Conservation (phyloP, 352 stramenopile species). For the Thraustochytrium aureum region DNA sequence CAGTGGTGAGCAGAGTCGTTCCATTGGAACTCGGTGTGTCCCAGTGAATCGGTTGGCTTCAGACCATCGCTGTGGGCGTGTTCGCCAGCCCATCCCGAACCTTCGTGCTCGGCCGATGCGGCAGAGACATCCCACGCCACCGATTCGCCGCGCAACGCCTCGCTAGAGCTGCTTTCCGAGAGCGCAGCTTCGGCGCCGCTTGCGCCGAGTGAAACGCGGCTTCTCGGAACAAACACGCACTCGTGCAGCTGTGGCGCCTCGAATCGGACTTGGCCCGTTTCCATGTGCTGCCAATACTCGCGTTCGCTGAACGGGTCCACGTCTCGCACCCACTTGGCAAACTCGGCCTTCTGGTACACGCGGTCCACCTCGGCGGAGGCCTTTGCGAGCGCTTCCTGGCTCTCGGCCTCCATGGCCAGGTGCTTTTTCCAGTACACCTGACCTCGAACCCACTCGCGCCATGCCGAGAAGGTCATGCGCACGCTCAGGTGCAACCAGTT, state of each 20-base stretch:
- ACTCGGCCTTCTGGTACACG: slow-evolving; percentile 23
- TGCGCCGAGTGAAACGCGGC: background rate
- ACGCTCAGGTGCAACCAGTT: slow-evolving; percentile 47
- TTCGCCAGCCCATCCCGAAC: too few relatives aligned
- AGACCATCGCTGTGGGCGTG: too few relatives aligned
- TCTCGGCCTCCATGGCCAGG: slow-evolving; percentile 37
- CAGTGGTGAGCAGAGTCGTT: too few relatives aligned
- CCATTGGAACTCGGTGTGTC: too few relatives aligned
- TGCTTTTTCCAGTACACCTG: slow-evolving; percentile 33
- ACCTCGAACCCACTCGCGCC: background rate
- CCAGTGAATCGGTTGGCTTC: too few relatives aligned
- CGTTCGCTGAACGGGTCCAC: slow-evolving; percentile 39
- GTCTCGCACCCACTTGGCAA: slow-evolving; percentile 26
- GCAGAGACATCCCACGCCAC: too few relatives aligned
- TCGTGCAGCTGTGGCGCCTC: slow-evolving; percentile 19
- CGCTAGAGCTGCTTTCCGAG: too few relatives aligned
- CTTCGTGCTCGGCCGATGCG: too few relatives aligned
- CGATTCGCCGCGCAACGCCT: too few relatives aligned
- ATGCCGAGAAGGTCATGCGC: slow-evolving; percentile 46
- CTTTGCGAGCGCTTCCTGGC: slow-evolving; percentile 1
- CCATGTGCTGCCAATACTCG: slow-evolving; percentile 30
- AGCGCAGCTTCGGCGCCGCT: too few relatives aligned
- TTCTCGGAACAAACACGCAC: slow-evolving; percentile 38
- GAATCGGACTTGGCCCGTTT: slow-evolving; percentile 4
- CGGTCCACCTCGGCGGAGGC: slow-evolving; percentile 1